Conservation (phyloP, 306 rosid genomes). For the Medicago truncatula region MtrunA17r5.0-ANR NC_053044.1:57679001-57679500, state of each 20-base stretch:
- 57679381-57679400: conserved; percentile 77
- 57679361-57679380: conserved; percentile 59
- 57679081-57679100: conserved; percentile 13
- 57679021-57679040: conserved; percentile 46
- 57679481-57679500: conserved; percentile 50
- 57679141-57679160: conserved; percentile 44
- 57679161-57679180: conserved; percentile 37
- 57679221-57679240: conserved; percentile 67
- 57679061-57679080: conserved; percentile 24
- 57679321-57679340: conserved; percentile 69
- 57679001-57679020: conserved; percentile 50
- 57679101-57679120: conserved; percentile 39
- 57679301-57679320: conserved; percentile 74
- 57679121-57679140: conserved; percentile 45
- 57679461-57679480: conserved; percentile 45
- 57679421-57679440: conserved; percentile 59
- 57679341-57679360: conserved; percentile 64
- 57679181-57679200: conserved; percentile 56
- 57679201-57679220: conserved; percentile 65
- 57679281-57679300: conserved; percentile 56
- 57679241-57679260: conserved; percentile 65
- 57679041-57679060: conserved; percentile 39
- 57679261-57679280: conserved; percentile 67
- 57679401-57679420: conserved; percentile 71
- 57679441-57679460: conserved; percentile 49